A percentile compares a stretch with the other conserved stretches of the same genome.
Evolutionary conservation across 163 green algal species (phyloP).

Genomic region (Scenedesmus sp.): DNA sequence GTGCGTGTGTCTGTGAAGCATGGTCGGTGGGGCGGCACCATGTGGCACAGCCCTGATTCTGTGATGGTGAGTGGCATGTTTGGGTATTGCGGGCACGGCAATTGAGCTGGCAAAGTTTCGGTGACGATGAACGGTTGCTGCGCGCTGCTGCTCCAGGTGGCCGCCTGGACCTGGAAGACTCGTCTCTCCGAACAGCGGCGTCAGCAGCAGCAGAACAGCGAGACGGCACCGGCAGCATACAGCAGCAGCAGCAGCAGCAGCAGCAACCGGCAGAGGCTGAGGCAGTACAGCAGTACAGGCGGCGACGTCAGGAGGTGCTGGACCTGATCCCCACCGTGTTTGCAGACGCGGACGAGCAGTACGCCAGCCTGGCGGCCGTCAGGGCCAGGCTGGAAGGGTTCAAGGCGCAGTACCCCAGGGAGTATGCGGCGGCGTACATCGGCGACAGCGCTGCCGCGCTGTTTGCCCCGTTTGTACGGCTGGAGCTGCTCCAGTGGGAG

Average conservation of each 20-base stretch:
- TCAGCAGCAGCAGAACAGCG: constrained; percentile 7
- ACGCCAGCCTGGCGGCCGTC: constrained; percentile 63
- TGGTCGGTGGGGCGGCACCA: too few relatives aligned
- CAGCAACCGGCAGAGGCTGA: background rate
- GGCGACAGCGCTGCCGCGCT: constrained; percentile 84
- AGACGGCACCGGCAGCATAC: background rate
- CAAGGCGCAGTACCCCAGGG: constrained; percentile 68
- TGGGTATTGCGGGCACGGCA: too few relatives aligned
- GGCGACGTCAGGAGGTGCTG: constrained; percentile 75
- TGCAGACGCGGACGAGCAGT: constrained; percentile 87
- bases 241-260: constrained; percentile 9
- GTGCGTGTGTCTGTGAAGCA: too few relatives aligned
- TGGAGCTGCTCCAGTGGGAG: constrained; percentile 93
- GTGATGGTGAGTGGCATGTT: too few relatives aligned
- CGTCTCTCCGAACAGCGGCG: background rate
- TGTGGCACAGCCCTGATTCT: too few relatives aligned
- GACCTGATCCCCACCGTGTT: constrained; percentile 76
- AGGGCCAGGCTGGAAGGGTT: constrained; percentile 72
- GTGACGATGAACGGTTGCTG: too few relatives aligned
- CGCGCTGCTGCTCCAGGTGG: constrained; percentile 17
- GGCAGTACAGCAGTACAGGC: constrained; percentile 61
- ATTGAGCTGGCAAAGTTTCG: too few relatives aligned
- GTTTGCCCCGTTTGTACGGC: constrained; percentile 93
- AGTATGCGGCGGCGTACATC: constrained; percentile 83
- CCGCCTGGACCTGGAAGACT: constrained; percentile 29